These are phyloP conservation scores for Strobilomyces dryophilus DNA, from an alignment of 768 basidiomycete species.

Conservation along the genomic window DNA sequence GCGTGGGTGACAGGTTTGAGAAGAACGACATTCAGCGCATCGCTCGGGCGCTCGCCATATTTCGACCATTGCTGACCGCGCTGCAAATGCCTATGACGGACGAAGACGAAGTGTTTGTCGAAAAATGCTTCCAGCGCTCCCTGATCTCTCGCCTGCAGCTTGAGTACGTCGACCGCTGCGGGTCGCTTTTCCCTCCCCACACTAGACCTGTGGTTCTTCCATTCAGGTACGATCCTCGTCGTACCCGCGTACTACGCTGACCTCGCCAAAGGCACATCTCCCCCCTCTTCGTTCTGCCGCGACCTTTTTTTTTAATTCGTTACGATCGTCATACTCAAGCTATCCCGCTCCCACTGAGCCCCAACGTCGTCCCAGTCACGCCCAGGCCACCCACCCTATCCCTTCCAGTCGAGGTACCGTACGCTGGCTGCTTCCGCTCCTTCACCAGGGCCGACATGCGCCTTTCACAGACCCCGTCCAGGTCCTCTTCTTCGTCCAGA, in stretches of 20 bases:
- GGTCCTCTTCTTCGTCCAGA: constrained; percentile 13
- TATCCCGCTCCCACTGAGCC: constrained; percentile 11
- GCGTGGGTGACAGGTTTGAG: constrained; percentile 76
- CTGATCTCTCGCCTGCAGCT: constrained; percentile 44
- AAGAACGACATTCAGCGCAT: constrained; percentile 94
- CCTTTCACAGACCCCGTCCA: constrained; percentile 18
- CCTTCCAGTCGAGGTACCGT: constrained; percentile 13
- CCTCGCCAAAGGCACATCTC: neutral
- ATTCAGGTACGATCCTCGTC: constrained; percentile 10
- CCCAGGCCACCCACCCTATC: constrained; percentile 16
- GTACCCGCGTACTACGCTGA: neutral
- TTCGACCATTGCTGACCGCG: constrained; percentile 94
- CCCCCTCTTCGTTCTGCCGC: constrained; percentile 16
- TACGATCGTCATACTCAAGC: constrained; percentile 29
- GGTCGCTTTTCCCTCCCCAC: constrained; percentile 14
- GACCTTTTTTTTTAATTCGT: constrained; percentile 13
- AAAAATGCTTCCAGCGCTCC: constrained; percentile 92
- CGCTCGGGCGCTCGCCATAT: constrained; percentile 90
- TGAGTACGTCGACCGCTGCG: constrained; percentile 26
- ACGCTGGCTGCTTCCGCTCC: constrained; percentile 9
- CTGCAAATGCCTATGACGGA: constrained; percentile 96
- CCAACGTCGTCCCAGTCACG: constrained; percentile 17
- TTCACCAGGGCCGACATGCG: constrained; percentile 11
- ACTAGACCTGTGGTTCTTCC: constrained; percentile 13
- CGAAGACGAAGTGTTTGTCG: constrained; percentile 95